Conservation (phyloP, 495 filamentous ascomycete species). For the Cercophora newfieldiana region DNA sequence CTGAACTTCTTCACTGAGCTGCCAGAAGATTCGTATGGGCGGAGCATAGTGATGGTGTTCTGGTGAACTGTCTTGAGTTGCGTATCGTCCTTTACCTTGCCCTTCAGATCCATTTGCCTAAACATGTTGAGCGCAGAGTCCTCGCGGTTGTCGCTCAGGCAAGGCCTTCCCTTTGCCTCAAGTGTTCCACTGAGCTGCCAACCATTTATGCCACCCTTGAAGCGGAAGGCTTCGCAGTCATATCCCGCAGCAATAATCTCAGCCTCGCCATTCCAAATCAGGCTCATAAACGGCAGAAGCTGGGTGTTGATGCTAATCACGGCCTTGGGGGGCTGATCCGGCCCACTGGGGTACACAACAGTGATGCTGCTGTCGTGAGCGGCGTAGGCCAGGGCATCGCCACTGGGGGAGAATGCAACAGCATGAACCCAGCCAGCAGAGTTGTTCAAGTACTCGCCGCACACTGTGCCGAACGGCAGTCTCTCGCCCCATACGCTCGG, state of each 20-base stretch:
- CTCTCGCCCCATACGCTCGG: slow-evolving; percentile 91
- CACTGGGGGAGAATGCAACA: slow-evolving; percentile 86
- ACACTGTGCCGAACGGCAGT: slow-evolving; percentile 95
- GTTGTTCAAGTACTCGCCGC: slow-evolving; percentile 92
- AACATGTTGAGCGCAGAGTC: slow-evolving; percentile 97
- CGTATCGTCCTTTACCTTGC: slow-evolving; percentile 83
- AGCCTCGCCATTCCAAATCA: slow-evolving; percentile 88
- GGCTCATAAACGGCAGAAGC: slow-evolving; percentile 82
- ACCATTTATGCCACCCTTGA: slow-evolving; percentile 76
- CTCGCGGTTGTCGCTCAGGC: slow-evolving; percentile 47
- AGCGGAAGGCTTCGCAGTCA: slow-evolving; percentile 92
- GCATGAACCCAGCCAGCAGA: slow-evolving; percentile 96
- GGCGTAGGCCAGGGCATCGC: slow-evolving; percentile 85
- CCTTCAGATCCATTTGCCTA: slow-evolving; percentile 95
- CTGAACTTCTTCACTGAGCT: slow-evolving; percentile 76
- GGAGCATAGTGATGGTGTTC: slow-evolving; percentile 86
- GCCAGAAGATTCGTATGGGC: slow-evolving; percentile 67
- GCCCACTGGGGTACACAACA: slow-evolving; percentile 89
- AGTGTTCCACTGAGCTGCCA: slow-evolving; percentile 86
- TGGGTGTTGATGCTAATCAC: slow-evolving; percentile 87
- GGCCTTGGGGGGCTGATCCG: slow-evolving; percentile 86
- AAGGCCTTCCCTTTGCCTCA: slow-evolving; percentile 73
- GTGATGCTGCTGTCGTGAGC: slow-evolving; percentile 95
- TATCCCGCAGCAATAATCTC: slow-evolving; percentile 96
- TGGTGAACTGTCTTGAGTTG: slow-evolving; percentile 95